Evolutionary conservation across 2,329 filamentous ascomycete species (phyloP), one percentile per base, ranked within the genome.

Genomic region (Aspergillaceae sp.): DNA sequence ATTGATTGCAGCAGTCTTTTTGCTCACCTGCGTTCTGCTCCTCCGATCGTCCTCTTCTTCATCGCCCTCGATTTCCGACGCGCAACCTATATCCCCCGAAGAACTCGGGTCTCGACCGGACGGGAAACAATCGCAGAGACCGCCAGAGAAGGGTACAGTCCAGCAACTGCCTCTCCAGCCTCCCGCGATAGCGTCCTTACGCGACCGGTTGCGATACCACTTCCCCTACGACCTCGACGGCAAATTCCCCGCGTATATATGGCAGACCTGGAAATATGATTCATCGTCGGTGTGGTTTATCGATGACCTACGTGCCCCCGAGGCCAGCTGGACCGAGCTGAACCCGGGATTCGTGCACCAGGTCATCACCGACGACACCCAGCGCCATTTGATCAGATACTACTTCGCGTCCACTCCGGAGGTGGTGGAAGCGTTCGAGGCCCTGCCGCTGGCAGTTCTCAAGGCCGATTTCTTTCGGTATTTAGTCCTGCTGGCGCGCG

Each of bases 161-260:
- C 54, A 57, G 30, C 60, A 62, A 33, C 47, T 56, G 29, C 68
- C 72, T 5, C 82, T 88, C 55, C 75, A 82, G 45, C 84, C 91
- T 65, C 76, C 87, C 62, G 80, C 82, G 48, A 79, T 76, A 61
- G 82, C 86, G 70, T 82, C 85, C 10, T 76, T 90, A 44, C 75
- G 85, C 78, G 72, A 95, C 53, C 79, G 92, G 70, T 80, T 98
- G 47, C 84, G 83, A 44, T 96, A 94, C 72, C 86, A 94, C 57
- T 97, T 92, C 68, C 88, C 90, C 19, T 98, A 97, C 74, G 86
- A 95, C 60, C 76, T 91, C 51, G 82, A 89, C 61, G 69, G 76
- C 56, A 94, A 91, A 66, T 97, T 97, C 66, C 92, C 92, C 3
- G 90, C 89, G 47, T 97, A 95, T 73, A 94, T 98, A 62, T 98